These are phyloP conservation scores for Jackrogersella multiformis DNA, from an alignment of 495 filamentous ascomycete species.

Conservation along the genomic window DNA sequence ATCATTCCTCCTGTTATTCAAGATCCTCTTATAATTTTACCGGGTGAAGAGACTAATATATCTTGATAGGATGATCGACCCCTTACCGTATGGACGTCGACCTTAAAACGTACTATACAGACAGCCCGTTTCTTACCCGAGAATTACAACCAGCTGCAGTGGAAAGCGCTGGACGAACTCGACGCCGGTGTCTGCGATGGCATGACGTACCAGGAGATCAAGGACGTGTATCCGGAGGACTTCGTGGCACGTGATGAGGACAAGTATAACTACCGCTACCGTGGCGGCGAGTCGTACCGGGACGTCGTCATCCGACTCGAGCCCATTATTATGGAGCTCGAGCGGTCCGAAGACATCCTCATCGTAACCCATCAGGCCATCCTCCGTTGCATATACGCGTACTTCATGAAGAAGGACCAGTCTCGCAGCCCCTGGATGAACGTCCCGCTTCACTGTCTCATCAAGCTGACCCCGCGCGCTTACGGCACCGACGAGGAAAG, in stretches of 20 bases:
- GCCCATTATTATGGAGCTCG: conserved; percentile 99
- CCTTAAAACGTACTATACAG: conserved; percentile 88
- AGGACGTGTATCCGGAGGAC: conserved; percentile 88
- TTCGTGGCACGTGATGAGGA: conserved; percentile 94
- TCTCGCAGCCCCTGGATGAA: conserved; percentile 96
- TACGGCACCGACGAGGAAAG: conserved; percentile 89
- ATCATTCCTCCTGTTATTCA: neutral
- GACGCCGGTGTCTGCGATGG: conserved; percentile 97
- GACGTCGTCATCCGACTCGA: conserved; percentile 98
- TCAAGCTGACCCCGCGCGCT: conserved; percentile 94
- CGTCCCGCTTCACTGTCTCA: conserved; percentile 87
- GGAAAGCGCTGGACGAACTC: conserved; percentile 98
- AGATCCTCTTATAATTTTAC: neutral
- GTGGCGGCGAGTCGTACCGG: conserved; percentile 94
- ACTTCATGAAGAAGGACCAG: conserved; percentile 96
- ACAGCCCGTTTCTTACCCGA: conserved; percentile 82
- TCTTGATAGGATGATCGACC: conserved; percentile 66
- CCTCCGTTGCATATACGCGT: conserved; percentile 94
- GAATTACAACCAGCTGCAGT: conserved; percentile 89
- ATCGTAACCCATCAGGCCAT: conserved; percentile 99
- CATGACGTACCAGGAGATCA: conserved; percentile 92
- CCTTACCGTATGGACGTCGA: conserved; percentile 97
- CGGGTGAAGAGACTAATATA: conserved; percentile 16
- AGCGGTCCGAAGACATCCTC: conserved; percentile 93
- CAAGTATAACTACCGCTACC: conserved; percentile 99